Base-by-base conservation (phyloP, 495 filamentous ascomycete genomes). In the Penicillium pancosmium region DNA sequence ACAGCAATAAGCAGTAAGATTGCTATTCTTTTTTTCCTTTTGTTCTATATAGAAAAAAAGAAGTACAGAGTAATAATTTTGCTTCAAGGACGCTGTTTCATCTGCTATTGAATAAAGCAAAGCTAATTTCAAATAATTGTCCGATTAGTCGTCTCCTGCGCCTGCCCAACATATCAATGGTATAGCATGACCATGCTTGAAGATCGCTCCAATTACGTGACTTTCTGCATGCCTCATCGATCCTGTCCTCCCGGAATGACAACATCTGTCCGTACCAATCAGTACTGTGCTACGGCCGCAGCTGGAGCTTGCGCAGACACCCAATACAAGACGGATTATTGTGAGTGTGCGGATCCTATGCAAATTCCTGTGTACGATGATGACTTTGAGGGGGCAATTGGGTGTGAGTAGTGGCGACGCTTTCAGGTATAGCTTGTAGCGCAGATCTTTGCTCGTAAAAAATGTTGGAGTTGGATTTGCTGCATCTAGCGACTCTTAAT, bases 151-250 rank as follows among this genome's bases (percentile, higher is more conserved):
- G 56, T 69, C 19, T 63, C 59, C 12, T 71, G 69, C 46, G 54
- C 60, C 15, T 71, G 69, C 52, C 54, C 57, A 15, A 5, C 46
- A 3, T 52, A 66, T 50, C 64, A 71, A 52, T 71, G 62, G 64
- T 68, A 69, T 35, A 69, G 67, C 52, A 61, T 60, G 56, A 56
- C 62, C 3, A 23, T 55, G 16, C 40, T 50, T 0, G 54, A 58
- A 5, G 62, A 58, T 2, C 25, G 23, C 0, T 59, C 58, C 8
- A 34, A 31, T 12, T n/a, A 62, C 5, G 59, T 69, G 4, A 68
- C 54, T 2, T 71, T 64, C 64, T 71, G 69, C 47, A 71, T 71
- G 69, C 67, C 67, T 0, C 36, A 63, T 34, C 46, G 41, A 31
- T 63, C 40, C 12, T 70, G 67, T 50, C 65, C 65, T 18, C 60